Base-by-base conservation (phyloP, 768 basidiomycete genomes). In the Rhodotorula babjevae region DNA sequence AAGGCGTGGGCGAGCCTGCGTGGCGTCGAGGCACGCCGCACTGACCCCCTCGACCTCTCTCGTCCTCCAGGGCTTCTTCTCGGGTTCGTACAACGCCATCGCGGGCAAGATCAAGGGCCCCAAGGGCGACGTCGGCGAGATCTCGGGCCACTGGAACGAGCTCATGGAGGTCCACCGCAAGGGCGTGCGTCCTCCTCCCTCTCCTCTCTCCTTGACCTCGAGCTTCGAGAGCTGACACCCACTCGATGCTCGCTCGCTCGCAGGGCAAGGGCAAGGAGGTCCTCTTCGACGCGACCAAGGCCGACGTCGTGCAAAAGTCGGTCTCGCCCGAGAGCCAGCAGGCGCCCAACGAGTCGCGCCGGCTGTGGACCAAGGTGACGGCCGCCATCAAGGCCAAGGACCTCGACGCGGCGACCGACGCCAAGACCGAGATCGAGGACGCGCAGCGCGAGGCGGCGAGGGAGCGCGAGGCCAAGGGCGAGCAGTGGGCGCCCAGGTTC, bases 321-420 rank as follows among this genome's bases (percentile, higher is more conserved):
- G 90, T 96, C n/a, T 84, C 87, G 29, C 87, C 92, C 8, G 91
- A 94, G 78, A 85, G 87, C 10, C 87, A 92, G 72, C 96, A 99
- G 79, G 92, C 95, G 77, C 85, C 85, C 27, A 90, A 92, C 77
- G 96, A 99, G 82, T 95, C 92, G 62, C 58, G 21, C 76, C 89
- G 90, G 77, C 82, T 97, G 65, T 99, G 96, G 96, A 79, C 83
- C 52, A 84, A 87, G 59, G 82, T 99, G 56, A 98, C 96, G 36
- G 83, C 84, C 27, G 96, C 95, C 29, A 97, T 99, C 81, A 80
- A 85, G 44, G 84, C 84, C 46, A 91, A 89, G 79, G 93, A 99
- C 80, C 95, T 98, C 92, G 92, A 94, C 77, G 88, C 87, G 19
- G 96, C 96, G 33, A 96, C 93, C 9, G 86, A 86, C 40, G 91